A percentile compares a stretch with the other conserved stretches of the same genome.
Conservation (phyloP, 208 protist genomes). For the Jaenimonas drosophilae region DNA sequence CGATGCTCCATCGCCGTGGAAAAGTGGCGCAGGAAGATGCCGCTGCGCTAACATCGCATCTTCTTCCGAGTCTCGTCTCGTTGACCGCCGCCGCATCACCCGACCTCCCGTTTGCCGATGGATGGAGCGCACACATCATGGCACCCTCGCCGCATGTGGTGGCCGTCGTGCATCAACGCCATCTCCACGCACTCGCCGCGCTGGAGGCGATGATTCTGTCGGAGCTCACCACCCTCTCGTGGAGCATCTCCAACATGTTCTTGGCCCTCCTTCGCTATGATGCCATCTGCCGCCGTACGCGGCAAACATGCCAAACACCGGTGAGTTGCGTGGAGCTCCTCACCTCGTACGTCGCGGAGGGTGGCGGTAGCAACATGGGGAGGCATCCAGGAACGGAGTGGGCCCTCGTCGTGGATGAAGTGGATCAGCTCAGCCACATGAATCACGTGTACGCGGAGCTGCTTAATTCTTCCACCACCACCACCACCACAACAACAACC, state of each 20-base stretch:
- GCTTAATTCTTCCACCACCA: no score
- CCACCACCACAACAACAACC: no score
- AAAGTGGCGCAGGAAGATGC: conserved; percentile 21
- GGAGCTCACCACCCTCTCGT: conserved; percentile 14
- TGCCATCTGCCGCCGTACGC: conserved; percentile 5
- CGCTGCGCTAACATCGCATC: conserved; percentile 5
- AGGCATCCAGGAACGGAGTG: no score
- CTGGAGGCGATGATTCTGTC: conserved; percentile 2
- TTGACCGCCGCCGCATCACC: not conserved
- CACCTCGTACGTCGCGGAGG: no score
- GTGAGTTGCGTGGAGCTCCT: no score
- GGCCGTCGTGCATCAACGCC: not conserved
- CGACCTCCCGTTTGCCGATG: not conserved
- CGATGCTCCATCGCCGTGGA: conserved; percentile 26
- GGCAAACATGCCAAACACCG: no score
- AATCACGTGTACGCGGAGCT: no score
- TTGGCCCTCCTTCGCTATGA: conserved; percentile 23
- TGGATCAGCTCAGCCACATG: no score
- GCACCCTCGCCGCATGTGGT: not conserved
- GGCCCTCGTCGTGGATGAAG: no score
- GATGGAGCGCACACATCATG: not conserved
- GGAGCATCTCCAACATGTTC: conserved; percentile 22
- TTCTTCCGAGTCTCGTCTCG: conserved; percentile 22
- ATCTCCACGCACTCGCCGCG: conserved; percentile 5
- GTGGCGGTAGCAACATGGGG: no score